Evolutionary conservation across 805 yeast species (phyloP).

Genomic region (Saccharomycopsis fibuligera): DNA sequence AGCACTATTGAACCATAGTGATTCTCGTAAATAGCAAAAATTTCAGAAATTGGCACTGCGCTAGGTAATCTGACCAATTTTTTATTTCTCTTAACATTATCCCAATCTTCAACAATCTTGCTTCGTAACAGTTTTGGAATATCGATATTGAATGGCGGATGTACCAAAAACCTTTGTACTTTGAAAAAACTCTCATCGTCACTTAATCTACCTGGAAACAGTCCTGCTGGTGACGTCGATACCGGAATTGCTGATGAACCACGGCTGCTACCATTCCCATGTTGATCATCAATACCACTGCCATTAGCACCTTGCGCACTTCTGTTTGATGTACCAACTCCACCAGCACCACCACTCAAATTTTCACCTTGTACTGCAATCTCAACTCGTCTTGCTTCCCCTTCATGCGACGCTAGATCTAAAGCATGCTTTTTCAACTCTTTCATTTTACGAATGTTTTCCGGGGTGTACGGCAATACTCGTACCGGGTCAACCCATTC

Average conservation of each 20-base stretch:
- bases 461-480: slow-evolving; percentile 61
- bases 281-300: neutral
- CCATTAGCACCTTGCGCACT: neutral
- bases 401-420: slow-evolving; percentile 22
- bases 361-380: slow-evolving; percentile 7
- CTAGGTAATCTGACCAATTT: slow-evolving; percentile 63
- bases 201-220: no score
- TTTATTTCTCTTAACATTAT: slow-evolving; percentile 71
- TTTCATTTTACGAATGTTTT: slow-evolving; percentile 57
- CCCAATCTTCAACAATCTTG: slow-evolving; percentile 88
- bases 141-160: slow-evolving; percentile 41
- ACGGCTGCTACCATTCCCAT: no score
- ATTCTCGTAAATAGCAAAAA: slow-evolving; percentile 44
- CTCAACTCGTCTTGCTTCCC: slow-evolving; percentile 4
- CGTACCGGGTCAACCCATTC: slow-evolving; percentile 83
- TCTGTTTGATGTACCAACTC: neutral
- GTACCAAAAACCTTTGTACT: slow-evolving; percentile 22
- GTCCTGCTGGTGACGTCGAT: neutral
- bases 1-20: slow-evolving; percentile 20
- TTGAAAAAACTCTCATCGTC: neutral
- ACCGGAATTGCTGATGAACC: neutral
- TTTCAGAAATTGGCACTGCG: slow-evolving; percentile 42
- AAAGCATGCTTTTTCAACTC: slow-evolving; percentile 48
- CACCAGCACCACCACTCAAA: neutral
- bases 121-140: slow-evolving; percentile 66